Evolutionary conservation across 1,139 yeast species (phyloP), one percentile per base, ranked within the genome.

Genomic region (Nakaseomyces kungkrabaensis): DNA sequence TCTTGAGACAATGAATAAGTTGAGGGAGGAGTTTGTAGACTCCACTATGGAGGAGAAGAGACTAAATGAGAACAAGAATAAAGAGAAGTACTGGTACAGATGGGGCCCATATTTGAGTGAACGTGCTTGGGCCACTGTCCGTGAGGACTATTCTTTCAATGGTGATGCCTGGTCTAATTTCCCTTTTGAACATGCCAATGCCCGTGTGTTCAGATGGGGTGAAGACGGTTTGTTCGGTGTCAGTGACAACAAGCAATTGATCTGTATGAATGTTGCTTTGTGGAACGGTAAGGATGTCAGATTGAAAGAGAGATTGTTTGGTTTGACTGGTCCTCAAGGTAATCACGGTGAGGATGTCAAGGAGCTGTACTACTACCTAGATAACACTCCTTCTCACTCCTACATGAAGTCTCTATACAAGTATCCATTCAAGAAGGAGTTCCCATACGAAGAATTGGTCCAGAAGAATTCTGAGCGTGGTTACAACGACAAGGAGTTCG

Each of bases 341-440:
- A 90, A 90, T 66, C 97, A 90, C 66, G 97, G 97, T 51, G 97
- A 90, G 64, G 97, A 90, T 66, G 96, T 87, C 54, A 87, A 87
- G 70, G 89, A 87, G 67, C 76, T 87, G 64, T 90, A 87, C 67
- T 85, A 79, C 64, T 85, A 87, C 59, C 74, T 90, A 55, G 97
- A 90, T 69, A 89, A 88, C 67, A 85, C 95, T 4, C 97, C 97
- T 5, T 78, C 96, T 9, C 97, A 90, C 68, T 82, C 95, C 37
- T 90, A 89, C 71, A 86, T 88, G 88, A 89, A 90, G 71, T 88
- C 85, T 59, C 74, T 88, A 54, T 90, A 90, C 77, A 90, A 90
- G 72, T 90, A 90, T 65, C 96, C 97, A 24, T 96, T 88, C 58
- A 72, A 74, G 45, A 79, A 80, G 68, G 52, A 65, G 27, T 90